Conservation (phyloP, 345 rosid species). For the Populus pruinosa region DNA sequence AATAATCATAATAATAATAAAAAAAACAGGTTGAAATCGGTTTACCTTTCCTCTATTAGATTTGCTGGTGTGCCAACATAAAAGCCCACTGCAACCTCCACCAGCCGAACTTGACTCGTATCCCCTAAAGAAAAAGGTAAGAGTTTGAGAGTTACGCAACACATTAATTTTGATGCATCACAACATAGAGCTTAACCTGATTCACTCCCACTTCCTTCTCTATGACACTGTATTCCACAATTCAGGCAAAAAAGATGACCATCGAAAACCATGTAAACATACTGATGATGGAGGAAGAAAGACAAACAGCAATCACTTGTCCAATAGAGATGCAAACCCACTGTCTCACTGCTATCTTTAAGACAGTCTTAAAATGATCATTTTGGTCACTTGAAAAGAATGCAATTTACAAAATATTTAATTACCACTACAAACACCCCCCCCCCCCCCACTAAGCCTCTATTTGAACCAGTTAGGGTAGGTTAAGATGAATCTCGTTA, state of each 20-base stretch:
- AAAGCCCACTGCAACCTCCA: slow-evolving; percentile 73
- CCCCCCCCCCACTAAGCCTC: background rate
- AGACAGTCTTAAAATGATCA: background rate
- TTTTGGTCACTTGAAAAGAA: no score
- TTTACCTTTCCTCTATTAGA: slow-evolving; percentile 57
- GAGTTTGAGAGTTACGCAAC: background rate
- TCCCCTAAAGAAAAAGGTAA: slow-evolving; percentile 46
- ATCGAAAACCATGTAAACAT: background rate
- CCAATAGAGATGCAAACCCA: background rate
- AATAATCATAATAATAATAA: slow-evolving; percentile 1
- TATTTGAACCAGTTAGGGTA: background rate
- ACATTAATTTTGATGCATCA: background rate
- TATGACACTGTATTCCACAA: background rate
- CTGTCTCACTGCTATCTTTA: background rate
- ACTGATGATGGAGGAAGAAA: background rate
- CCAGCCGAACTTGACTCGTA: slow-evolving; percentile 76
- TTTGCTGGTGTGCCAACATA: slow-evolving; percentile 75
- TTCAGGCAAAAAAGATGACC: background rate
- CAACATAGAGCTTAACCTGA: background rate
- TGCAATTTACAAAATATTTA: no score
- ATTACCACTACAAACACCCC: background rate
- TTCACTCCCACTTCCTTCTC: background rate
- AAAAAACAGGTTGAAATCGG: background rate
- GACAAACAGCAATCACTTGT: background rate
- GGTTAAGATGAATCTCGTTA: background rate